Evolutionary conservation across 208 protist species (phyloP).

Genomic region (Trypanosomatidae sp.): DNA sequence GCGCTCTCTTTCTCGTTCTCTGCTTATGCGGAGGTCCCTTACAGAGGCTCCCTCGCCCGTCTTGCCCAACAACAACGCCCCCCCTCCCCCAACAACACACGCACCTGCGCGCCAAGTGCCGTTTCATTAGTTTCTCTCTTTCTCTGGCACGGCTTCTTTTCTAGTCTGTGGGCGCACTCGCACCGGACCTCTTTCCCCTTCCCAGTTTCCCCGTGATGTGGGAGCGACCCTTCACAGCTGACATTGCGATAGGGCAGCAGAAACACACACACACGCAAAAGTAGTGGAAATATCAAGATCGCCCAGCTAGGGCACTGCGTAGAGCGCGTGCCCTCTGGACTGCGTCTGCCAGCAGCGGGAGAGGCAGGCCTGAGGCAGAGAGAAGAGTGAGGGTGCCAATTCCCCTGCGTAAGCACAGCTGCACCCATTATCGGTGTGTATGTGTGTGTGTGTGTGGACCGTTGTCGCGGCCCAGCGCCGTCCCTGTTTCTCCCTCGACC

Average conservation of each 20-base stretch:
- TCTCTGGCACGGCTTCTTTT: background rate
- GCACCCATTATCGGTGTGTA: background rate
- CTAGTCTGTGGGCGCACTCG: background rate
- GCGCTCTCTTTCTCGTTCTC: background rate
- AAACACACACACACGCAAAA: background rate
- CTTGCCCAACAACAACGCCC: background rate
- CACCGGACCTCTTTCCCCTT: background rate
- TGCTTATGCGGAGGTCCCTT: background rate
- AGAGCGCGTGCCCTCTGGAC: background rate
- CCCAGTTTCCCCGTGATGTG: background rate
- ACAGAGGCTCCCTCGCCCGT: background rate
- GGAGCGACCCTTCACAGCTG: background rate
- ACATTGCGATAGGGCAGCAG: background rate
- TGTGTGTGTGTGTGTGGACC: background rate
- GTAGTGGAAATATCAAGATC: background rate
- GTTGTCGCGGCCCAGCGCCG: background rate
- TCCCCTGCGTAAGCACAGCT: background rate
- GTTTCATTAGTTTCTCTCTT: background rate
- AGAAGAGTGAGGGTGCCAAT: background rate
- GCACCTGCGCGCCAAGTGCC: background rate
- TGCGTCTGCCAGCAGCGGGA: background rate
- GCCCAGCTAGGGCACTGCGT: background rate
- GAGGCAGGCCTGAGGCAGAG: background rate
- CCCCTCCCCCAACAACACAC: background rate
- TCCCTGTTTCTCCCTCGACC: background rate